Base-by-base conservation (phyloP, 2,329 filamentous ascomycete species). In the Simplicillium aogashimaense region DNA sequence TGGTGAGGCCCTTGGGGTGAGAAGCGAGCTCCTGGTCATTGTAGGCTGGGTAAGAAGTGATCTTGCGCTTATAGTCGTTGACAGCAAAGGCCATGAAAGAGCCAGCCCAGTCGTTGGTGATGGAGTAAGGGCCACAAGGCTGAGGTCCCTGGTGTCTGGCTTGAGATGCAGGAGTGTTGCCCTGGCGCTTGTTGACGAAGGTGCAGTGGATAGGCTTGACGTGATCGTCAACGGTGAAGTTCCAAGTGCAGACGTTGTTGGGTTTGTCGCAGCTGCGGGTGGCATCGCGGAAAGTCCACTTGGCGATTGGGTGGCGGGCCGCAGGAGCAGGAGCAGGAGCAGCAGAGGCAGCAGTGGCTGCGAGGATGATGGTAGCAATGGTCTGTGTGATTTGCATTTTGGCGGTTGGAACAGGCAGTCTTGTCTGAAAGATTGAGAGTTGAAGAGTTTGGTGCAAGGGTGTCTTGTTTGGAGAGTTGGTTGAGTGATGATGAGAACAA, bases 81-180 rank as follows among this genome's bases (percentile, higher is more conserved):
- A 70, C 59, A 35, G 59, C 55, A 28, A 69, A 51, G 35, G 63
- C 66, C n/a, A 65, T 69, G 58, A 69, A 70, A 45, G 68, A 60
- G 48, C 60, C 65, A 52, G 61, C 65, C 66, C 66, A 70, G 53
- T 63, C 61, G 5, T 60, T 59, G 41, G 59, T 61, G 47, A 70
- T 52, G 43, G 57, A 61, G 57, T 59, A 70, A 16, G 43, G 45
- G 15, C 65, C 65, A 55, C 65, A 69, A 34, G 45, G 52, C 38
- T 50, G 45, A 40, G 56, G 53, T 41, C 56, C 59, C 31, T 57
- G 55, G 52, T 52, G 5, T 5, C 9, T 54, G 37, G 56, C 54
- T 36, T 53, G 43, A 45, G 53, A 52, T 45, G 55, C 53, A 41
- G 49, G 44, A 37, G 42, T 30, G 41, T 42, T 48, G 30, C 30